Percentiles rank a stretch among this genome's conserved stretches.
phyloP scores from a whole-genome alignment of 2,329 filamentous ascomycete species.

The Penicillium aurantiogriseum region DNA sequence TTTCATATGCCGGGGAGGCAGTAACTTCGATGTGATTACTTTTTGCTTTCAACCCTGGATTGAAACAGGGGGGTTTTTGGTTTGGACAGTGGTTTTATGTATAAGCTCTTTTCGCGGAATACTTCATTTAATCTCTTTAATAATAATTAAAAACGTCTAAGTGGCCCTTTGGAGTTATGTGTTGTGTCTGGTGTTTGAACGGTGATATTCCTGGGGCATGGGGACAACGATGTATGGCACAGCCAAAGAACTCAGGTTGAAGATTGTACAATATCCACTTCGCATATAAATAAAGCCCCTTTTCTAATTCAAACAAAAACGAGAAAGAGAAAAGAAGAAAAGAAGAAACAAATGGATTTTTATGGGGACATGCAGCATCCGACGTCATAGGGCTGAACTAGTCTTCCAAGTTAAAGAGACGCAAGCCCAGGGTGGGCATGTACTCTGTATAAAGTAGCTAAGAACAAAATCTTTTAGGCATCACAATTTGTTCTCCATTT shows the following conservation, averaged over 20 bases:
- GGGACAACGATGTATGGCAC: too few relatives aligned
- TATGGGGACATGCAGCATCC: not conserved
- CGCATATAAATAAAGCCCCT: not conserved
- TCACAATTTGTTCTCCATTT: slow-evolving; percentile 1
- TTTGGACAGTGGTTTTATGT: not conserved
- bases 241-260: too few relatives aligned
- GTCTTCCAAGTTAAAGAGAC: not conserved
- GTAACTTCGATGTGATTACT: not conserved
- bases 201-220: not conserved
- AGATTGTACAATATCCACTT: not conserved
- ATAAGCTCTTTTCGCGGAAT: not conserved
- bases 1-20: not conserved
- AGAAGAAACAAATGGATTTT: not conserved
- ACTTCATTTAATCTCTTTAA: not conserved
- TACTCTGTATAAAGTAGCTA: too few relatives aligned
- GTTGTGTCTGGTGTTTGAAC: not conserved
- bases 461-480: not conserved
- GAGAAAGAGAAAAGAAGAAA: too few relatives aligned
- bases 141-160: not conserved
- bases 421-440: too few relatives aligned
- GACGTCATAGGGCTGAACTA: slow-evolving; percentile 9
- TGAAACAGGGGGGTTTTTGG: too few relatives aligned
- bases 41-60: not conserved
- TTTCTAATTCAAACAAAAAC: not conserved
- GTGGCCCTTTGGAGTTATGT: not conserved